Base-by-base conservation (phyloP, 2,329 filamentous ascomycete genomes). In the Aspergillus quadricinctus region DNA sequence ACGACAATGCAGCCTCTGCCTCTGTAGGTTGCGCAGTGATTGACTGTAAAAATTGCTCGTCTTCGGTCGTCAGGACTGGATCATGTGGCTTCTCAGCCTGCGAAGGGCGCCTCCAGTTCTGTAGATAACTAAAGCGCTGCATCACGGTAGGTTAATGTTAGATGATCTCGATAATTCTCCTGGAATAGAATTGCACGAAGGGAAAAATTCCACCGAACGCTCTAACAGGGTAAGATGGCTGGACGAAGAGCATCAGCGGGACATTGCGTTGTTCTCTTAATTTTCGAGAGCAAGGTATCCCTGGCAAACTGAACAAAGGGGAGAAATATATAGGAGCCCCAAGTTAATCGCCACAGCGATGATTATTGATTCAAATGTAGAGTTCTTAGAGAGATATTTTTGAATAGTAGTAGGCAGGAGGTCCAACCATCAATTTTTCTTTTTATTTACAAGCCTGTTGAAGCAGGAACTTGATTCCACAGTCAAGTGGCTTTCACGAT, bases 1-100 rank as follows among this genome's bases (percentile, higher is more conserved):
- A 19, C 3, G 54, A 21, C 3, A 49, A 28, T 1, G 28, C 19
- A 4, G 56, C 40, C 2, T 21, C 52, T 25, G 70, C 62, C 7
- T 72, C 72, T 9, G 70, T 62, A 23, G 74, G 68, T 37, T 78
- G 75, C 7, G 78, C 75, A 3, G 78, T 79, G 31, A 85, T 78
- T 35, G 73, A 72, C 53, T 77, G 74, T 35, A 86, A 70, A 62
- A 85, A 86, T 52, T 77, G 74, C 62, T 86, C 81, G 59, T 87
- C 84, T 64, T 85, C 83, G n/a, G 82, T 77, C 19, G 81, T 83
- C n/a, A 86, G 68, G 2, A 86, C 78, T 66, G 64, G 78, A 50
- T 67, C 69, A 29, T 71, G 72, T 4, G 69, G 59, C 50, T 65
- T 71, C 54, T 66, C 55, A 53, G 64, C 52, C 60, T 66, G 63